Base-by-base conservation (phyloP, 2,329 filamentous ascomycete species). In the Capronia epimyces region DNA sequence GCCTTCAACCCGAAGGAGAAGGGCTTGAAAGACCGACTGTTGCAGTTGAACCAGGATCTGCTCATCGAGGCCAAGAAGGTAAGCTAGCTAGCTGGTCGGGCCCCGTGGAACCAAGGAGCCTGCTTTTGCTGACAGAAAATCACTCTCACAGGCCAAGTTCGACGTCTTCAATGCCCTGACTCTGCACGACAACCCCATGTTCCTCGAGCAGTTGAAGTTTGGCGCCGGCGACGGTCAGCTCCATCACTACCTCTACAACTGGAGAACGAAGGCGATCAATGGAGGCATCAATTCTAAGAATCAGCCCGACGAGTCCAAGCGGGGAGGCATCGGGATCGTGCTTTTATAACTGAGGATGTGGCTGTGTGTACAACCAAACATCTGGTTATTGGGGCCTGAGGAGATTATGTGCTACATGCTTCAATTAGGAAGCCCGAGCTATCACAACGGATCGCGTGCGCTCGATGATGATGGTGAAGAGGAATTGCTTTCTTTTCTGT, bases 181-280 rank as follows among this genome's bases (percentile, higher is more conserved):
- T 0, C 77, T 96, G 32, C 84, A 95, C 71, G 91, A 98, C 69
- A 98, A 98, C 68, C 86, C 83, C 0, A 78, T 97, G 16, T 97
- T 98, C 79, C 77, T 98, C 4, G 84, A 91, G 66, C 79, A 96
- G 60, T 88, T 96, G 65, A 95, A 95, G 69, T 98, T 96, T 64
- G 93, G 91, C 39, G 84, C 86, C 3, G 93, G 93, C 25, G 93
- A 98, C 67, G 93, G 93, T 41, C 89, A 93, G 68, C 76, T 98
- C 62, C 89, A 98, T 70, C 98, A 90, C 72, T 98, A 98, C 69
- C 76, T 98, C 25, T 98, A 94, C 78, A 98, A 98, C 72, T 98
- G 96, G 75, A 83, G 89, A 50, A 87, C 89, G 10, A 83, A 87
- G 53, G 82, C 84, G n/a, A 86, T 98, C 63, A 74, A 81, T 0